These are phyloP conservation scores for Fragaria iinumae DNA, from an alignment of 306 rosid genomes.

Conservation along the genomic window DNA sequence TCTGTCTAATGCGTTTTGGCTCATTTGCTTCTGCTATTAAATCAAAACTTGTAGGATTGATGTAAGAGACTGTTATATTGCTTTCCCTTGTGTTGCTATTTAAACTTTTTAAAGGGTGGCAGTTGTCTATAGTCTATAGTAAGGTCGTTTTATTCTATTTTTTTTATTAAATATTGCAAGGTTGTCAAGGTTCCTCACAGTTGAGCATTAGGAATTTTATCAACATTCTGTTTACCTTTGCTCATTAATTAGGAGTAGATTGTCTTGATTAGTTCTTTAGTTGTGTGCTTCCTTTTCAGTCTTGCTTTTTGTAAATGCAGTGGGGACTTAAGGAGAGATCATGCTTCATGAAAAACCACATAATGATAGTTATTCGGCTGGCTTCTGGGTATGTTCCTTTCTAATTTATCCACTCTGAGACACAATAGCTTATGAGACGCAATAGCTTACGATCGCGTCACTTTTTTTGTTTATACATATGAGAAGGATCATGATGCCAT, in stretches of 20 bases:
- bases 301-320: conserved; percentile 36
- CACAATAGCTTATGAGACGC: too few species aligned
- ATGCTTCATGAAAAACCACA: conserved; percentile 78
- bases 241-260: neutral
- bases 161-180: neutral
- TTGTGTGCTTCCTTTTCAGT: conserved; percentile 7
- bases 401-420: neutral
- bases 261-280: neutral
- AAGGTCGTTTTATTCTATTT: neutral
- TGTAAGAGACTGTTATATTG: neutral
- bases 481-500: neutral
- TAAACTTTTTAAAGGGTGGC: neutral
- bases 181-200: neutral
- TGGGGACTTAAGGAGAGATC: conserved; percentile 75
- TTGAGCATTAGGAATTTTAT: neutral
- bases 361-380: conserved; percentile 73
- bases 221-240: neutral
- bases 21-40: neutral
- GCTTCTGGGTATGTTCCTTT: conserved; percentile 64
- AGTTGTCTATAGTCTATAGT: neutral
- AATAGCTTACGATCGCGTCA: neutral
- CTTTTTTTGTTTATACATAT: neutral
- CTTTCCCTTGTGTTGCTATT: neutral
- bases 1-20: neutral
- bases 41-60: neutral